phyloP scores from a whole-genome alignment of 306 rosid genomes.

The Dalbergia oliveri region DNA sequence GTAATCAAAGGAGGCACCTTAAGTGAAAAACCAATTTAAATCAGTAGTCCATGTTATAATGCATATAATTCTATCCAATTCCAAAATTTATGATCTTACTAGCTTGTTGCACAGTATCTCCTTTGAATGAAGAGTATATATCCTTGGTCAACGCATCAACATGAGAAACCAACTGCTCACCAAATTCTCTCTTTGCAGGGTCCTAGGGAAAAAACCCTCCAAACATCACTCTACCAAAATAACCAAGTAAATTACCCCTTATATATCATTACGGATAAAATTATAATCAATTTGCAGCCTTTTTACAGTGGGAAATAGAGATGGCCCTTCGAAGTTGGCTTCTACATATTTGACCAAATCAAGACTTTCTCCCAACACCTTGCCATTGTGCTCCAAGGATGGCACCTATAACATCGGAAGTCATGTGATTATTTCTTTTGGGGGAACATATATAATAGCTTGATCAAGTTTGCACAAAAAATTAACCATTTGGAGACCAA shows the following conservation, averaged over 20 bases:
- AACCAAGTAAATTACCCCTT: neutral
- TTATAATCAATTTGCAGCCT: neutral
- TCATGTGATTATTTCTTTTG: neutral
- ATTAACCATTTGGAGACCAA: neutral
- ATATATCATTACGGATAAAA: neutral
- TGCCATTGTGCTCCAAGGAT: constrained; percentile 78
- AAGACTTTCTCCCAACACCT: constrained; percentile 82
- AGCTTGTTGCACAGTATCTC: constrained; percentile 50
- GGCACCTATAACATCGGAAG: constrained; percentile 59
- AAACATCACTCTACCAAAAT: neutral
- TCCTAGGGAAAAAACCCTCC: constrained; percentile 46
- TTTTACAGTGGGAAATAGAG: constrained; percentile 69
- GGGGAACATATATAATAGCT: neutral
- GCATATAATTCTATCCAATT: neutral
- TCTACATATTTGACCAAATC: constrained; percentile 75
- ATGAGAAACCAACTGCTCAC: constrained; percentile 57
- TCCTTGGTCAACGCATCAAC: constrained; percentile 44
- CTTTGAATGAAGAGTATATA: constrained; percentile 49
- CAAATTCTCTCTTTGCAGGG: constrained; percentile 55
- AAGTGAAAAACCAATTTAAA: neutral
- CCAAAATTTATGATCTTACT: constrained; percentile 44
- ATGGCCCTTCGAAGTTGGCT: constrained; percentile 55
- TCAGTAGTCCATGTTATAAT: neutral
- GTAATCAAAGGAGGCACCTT: constrained; percentile 68
- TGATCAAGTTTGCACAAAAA: neutral